phyloP scores from a whole-genome alignment of 2,329 filamentous ascomycete species.

The Rutstroemia sydowiana region DNA sequence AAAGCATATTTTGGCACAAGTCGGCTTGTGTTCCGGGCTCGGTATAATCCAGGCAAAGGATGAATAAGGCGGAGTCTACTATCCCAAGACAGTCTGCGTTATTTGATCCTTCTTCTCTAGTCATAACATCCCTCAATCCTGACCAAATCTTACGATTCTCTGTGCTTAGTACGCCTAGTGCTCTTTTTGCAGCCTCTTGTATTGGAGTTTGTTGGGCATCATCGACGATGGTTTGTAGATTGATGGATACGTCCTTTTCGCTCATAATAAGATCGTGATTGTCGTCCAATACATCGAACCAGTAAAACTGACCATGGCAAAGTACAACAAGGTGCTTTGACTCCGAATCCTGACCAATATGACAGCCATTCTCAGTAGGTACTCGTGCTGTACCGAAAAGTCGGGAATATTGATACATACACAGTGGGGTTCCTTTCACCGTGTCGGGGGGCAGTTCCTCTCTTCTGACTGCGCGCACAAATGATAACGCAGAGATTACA shows the following conservation, averaged over 20 bases:
- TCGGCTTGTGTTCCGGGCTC: constrained; percentile 74
- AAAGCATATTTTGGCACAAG: constrained; percentile 98
- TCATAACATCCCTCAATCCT: constrained; percentile 78
- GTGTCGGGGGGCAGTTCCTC: constrained; percentile 90
- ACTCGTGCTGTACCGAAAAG: constrained; percentile 92
- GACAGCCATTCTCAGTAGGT: constrained; percentile 87
- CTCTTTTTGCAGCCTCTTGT: constrained; percentile 90
- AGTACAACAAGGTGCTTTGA: constrained; percentile 90
- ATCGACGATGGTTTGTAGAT: constrained; percentile 84
- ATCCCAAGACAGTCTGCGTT: constrained; percentile 95
- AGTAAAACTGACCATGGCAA: constrained; percentile 94
- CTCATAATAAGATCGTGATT: constrained; percentile 96
- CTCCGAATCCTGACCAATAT: constrained; percentile 90
- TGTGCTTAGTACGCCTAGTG: constrained; percentile 86
- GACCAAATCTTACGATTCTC: constrained; percentile 98
- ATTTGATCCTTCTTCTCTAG: constrained; percentile 78
- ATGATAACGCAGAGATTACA: constrained; percentile 81
- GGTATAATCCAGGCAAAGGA: constrained; percentile 87
- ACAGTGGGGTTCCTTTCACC: constrained; percentile 74
- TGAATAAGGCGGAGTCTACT: constrained; percentile 87
- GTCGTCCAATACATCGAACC: constrained; percentile 95
- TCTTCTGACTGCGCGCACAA: constrained; percentile 84
- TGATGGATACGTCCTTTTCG: constrained; percentile 85
- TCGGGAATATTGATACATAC: constrained; percentile 97
- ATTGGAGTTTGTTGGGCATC: constrained; percentile 86